Evolutionary conservation across 1,284 basidiomycete species (phyloP).

Genomic region (Leucoagaricus sp.): DNA sequence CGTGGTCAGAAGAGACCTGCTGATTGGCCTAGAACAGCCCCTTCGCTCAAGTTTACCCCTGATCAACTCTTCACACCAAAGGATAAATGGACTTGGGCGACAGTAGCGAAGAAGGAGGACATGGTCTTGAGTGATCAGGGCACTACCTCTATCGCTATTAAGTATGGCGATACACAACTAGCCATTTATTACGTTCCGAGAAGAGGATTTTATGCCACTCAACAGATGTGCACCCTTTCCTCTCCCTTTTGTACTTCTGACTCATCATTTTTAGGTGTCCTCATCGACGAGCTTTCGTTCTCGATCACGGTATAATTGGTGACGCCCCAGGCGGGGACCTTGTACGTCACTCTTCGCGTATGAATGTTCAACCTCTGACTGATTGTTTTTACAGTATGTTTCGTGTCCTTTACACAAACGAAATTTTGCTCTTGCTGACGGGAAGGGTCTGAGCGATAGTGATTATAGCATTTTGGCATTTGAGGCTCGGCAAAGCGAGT

Average conservation of each 20-base stretch:
- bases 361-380: conserved; percentile 9
- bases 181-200: conserved; percentile 52
- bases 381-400: conserved; percentile 27
- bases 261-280: conserved; percentile 15
- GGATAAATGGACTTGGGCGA: conserved; percentile 61
- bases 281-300: conserved; percentile 63
- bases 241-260: background rate
- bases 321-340: conserved; percentile 53
- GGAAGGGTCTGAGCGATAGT: conserved; percentile 64
- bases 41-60: conserved; percentile 46
- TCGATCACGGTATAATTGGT: conserved; percentile 69
- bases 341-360: conserved; percentile 18
- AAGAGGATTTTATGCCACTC: conserved; percentile 65
- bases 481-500: conserved; percentile 50
- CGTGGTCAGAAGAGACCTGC: conserved; percentile 69
- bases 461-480: conserved; percentile 71
- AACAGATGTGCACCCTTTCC: conserved; percentile 50
- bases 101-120: conserved; percentile 53
- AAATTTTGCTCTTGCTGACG: conserved; percentile 62
- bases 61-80: conserved; percentile 45
- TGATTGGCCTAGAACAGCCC: conserved; percentile 66
- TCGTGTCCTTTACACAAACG: conserved; percentile 73
- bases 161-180: conserved; percentile 73
- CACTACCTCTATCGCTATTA: conserved; percentile 57
- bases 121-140: conserved; percentile 51